Evolutionary conservation across 192 early-diverging fungal genomes (phyloP).

Genomic region (Coemansia erecta): DNA sequence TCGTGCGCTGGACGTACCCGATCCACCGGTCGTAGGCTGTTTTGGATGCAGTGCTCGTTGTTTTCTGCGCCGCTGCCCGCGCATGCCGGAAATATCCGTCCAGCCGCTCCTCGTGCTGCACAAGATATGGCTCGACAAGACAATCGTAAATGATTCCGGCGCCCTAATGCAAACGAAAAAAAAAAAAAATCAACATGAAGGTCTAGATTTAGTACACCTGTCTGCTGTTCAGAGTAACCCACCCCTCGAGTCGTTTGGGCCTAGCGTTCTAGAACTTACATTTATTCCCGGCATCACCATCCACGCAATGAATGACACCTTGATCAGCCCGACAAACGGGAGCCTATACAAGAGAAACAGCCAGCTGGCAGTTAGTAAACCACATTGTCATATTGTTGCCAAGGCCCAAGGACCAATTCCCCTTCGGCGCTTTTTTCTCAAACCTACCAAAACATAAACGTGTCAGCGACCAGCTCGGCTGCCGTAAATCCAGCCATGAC

Average conservation of each 20-base stretch:
- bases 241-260: background rate
- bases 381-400: no score
- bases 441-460: conserved; percentile 55
- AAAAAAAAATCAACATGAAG: background rate
- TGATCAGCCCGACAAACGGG: conserved; percentile 48
- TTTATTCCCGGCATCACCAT: conserved; percentile 53
- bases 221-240: background rate
- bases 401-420: no score
- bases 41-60: conserved; percentile 37
- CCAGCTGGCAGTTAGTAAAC: background rate
- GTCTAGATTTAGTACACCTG: no score
- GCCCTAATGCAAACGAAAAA: conserved; percentile 24
- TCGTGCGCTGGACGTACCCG: conserved; percentile 41
- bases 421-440: no score
- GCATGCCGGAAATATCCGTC: conserved; percentile 46
- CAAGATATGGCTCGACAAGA: conserved; percentile 50
- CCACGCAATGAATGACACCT: conserved; percentile 49
- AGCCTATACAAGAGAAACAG: conserved; percentile 27
- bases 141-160: conserved; percentile 47
- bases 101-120: conserved; percentile 34
- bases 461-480: conserved; percentile 49
- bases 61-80: conserved; percentile 38
- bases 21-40: conserved; percentile 48
- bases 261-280: conserved; percentile 22
- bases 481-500: conserved; percentile 54